Base-by-base conservation (phyloP, 2,329 filamentous ascomycete genomes). In the Fusarium sp. region DNA sequence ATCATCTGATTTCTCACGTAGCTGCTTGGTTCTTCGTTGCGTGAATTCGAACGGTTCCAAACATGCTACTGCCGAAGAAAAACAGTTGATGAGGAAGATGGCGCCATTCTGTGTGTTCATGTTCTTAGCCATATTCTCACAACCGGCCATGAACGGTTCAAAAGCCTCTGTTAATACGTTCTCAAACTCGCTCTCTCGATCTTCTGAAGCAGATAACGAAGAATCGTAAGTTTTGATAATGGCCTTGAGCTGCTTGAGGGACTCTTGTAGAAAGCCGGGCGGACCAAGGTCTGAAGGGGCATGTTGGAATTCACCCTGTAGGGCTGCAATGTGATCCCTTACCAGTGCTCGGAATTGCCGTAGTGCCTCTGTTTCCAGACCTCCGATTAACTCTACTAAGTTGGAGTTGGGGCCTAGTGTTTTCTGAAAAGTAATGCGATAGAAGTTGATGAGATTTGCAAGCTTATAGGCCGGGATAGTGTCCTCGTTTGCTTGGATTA, bases 401-500 rank as follows among this genome's bases (percentile, higher is more conserved):
- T 86, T 84, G 0, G 93, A 93, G 13, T 90, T 84, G 4, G 84
- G 74, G 3, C 92, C 91, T 1, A 98, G 84, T 1, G 98, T 84
- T 72, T 91, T 95, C 18, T 89, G 83, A 77, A 98, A 98, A 2
- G 94, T 98, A 66, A 89, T 85, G 30, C 89, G 90, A 81, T 99
- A 99, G 80, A 99, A 99, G 42, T 89, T 90, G 43, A 98, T 85
- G 3, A 99, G 84, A 73, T 97, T 98, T 13, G 93, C 90, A 42
- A 98, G 89, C 77, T 94, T 96, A 82, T 97, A 99, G 34, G 93
- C 91, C 50, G 94, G 83, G 21, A 97, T 93, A 1, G 91, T 91
- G 62, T 98, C 94, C 73, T 98, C 94, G 77, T 97, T 95, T 65
- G 92, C 92, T 74, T 97, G 94, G 18, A 98, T 91, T 21, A 97